Conservation (phyloP, 1,139 yeast genomes). For the Geotrichum cucujoidarum region DNA sequence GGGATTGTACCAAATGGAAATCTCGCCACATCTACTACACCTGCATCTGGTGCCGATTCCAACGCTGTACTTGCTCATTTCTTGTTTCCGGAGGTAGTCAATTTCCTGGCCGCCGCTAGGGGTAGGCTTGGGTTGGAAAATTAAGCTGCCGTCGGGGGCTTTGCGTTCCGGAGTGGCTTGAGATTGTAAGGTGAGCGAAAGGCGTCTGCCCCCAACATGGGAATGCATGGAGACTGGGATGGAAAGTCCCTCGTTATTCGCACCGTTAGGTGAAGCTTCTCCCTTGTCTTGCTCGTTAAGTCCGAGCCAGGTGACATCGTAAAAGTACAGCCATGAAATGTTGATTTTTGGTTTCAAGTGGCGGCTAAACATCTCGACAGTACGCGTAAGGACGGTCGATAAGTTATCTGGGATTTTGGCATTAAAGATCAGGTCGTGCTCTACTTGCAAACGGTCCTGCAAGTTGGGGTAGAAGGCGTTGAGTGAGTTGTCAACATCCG, state of each 20-base stretch:
- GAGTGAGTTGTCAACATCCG: constrained; percentile 47
- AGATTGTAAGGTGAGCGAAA: not conserved
- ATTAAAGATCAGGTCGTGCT: constrained; percentile 62
- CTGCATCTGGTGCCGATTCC: constrained; percentile 36
- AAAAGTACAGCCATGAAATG: constrained; percentile 51
- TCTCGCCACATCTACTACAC: constrained; percentile 66
- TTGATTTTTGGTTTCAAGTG: constrained; percentile 32
- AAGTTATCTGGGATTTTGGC: constrained; percentile 53
- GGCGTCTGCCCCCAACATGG: not conserved
- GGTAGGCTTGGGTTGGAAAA: not conserved
- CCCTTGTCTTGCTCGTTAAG: constrained; percentile 38
- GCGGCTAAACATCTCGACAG: constrained; percentile 34
- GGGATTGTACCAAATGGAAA: constrained; percentile 43
- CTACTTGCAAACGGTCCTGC: constrained; percentile 41
- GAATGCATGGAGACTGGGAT: not conserved
- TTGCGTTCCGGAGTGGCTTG: not conserved
- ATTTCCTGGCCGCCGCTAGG: constrained; percentile 20
- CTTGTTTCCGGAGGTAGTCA: constrained; percentile 34
- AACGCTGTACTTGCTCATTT: constrained; percentile 29
- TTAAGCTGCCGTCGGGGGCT: not conserved
- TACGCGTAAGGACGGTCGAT: constrained; percentile 36
- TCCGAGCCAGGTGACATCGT: constrained; percentile 67
- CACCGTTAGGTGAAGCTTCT: constrained; percentile 11
- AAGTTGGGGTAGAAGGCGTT: constrained; percentile 26
- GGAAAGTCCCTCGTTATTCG: not conserved